These are phyloP conservation scores for Trichocladium uniseriatum DNA, from an alignment of 495 filamentous ascomycete species.

Conservation along the genomic window DNA sequence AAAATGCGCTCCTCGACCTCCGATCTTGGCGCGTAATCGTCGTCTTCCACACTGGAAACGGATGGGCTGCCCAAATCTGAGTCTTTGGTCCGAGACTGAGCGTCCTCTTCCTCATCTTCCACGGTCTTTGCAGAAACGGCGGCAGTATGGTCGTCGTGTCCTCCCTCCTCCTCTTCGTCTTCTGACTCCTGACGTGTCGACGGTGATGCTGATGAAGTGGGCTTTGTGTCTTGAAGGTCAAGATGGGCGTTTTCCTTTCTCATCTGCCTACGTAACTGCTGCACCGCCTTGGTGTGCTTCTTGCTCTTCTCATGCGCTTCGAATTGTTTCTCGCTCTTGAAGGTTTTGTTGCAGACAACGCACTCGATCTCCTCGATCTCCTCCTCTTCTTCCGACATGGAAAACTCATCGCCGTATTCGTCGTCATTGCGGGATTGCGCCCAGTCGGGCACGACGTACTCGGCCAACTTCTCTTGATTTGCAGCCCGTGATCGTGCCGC, in stretches of 20 bases:
- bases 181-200: conserved; percentile 21
- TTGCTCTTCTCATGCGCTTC: conserved; percentile 94
- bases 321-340: conserved; percentile 88
- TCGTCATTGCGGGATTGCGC: conserved; percentile 46
- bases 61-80: background rate
- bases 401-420: conserved; percentile 31
- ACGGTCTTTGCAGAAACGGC: no score
- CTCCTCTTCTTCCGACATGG: conserved; percentile 46
- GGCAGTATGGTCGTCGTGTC: no score
- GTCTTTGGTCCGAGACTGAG: no score
- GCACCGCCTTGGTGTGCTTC: conserved; percentile 80
- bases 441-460: conserved; percentile 69
- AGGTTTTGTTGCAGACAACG: conserved; percentile 81
- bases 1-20: conserved; percentile 32
- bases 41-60: conserved; percentile 24
- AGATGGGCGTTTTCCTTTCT: conserved; percentile 57
- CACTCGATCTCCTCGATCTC: conserved; percentile 68
- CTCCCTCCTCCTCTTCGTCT: conserved; percentile 4
- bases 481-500: conserved; percentile 74
- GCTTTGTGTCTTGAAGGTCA: conserved; percentile 38
- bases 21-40: conserved; percentile 37
- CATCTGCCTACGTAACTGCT: conserved; percentile 76
- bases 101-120: background rate
- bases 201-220: conserved; percentile 29
- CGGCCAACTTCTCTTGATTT: conserved; percentile 61